These are phyloP conservation scores for Euphorbia pulcherrima DNA, from an alignment of 345 rosid genomes.

Conservation along the genomic window DNA sequence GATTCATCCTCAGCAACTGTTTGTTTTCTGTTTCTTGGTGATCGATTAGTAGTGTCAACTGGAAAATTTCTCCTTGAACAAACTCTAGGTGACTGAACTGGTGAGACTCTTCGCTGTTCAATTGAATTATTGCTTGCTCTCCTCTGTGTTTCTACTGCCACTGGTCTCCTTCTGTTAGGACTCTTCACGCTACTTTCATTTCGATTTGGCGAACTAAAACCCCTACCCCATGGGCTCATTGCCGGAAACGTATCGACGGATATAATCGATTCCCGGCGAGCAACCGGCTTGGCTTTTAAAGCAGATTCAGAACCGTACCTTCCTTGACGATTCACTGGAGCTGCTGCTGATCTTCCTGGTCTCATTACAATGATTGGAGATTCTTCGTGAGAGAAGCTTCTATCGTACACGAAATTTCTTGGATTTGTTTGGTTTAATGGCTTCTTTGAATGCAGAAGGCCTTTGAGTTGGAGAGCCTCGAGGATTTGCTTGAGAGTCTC, in stretches of 20 bases:
- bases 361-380: constrained; percentile 52
- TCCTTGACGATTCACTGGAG: constrained; percentile 22
- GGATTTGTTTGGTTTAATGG: constrained; percentile 24
- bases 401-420: constrained; percentile 47
- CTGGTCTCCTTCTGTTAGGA: constrained; percentile 46
- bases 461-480: constrained; percentile 84
- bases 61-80: constrained; percentile 29
- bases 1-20: constrained; percentile 47
- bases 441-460: constrained; percentile 65
- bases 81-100: constrained; percentile 45
- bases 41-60: constrained; percentile 32
- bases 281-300: constrained; percentile 33
- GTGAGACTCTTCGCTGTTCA: constrained; percentile 50
- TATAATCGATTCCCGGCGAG: constrained; percentile 30
- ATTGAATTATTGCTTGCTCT: constrained; percentile 26
- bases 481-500: constrained; percentile 84
- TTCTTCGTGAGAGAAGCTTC: constrained; percentile 28
- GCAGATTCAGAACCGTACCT: constrained; percentile 34
- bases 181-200: constrained; percentile 45
- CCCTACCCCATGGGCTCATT: constrained; percentile 44
- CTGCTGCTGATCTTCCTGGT: constrained; percentile 31
- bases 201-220: constrained; percentile 32
- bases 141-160: constrained; percentile 40
- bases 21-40: constrained; percentile 37
- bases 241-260: constrained; percentile 33